Percentiles rank a stretch among this genome's conserved stretches.
Conservation (phyloP, 345 rosid species). For the Murraya paniculata region DNA sequence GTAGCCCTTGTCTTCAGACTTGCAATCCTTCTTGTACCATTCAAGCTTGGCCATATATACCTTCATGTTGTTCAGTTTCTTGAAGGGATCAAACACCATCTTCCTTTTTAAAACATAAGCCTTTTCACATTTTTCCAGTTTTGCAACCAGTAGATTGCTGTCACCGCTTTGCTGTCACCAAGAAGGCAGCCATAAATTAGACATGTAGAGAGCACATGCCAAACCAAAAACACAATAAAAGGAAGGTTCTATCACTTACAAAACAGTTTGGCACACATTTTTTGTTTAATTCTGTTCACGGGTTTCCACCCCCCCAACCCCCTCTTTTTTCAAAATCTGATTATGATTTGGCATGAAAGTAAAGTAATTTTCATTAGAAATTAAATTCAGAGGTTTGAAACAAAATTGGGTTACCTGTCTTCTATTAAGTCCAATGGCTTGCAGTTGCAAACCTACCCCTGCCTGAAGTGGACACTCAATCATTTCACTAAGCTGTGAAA, state of each 20-base stretch:
- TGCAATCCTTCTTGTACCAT: constrained; percentile 55
- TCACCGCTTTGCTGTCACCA: constrained; percentile 14
- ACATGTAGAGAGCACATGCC: background rate
- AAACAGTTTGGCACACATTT: background rate
- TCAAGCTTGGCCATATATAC: constrained; percentile 43
- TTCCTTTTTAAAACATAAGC: constrained; percentile 8
- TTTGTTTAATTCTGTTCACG: background rate
- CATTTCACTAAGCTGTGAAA: background rate
- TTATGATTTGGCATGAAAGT: background rate
- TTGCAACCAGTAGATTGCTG: constrained; percentile 4
- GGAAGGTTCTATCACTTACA: background rate
- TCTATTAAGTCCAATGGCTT: constrained; percentile 29
- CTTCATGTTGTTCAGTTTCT: constrained; percentile 42
- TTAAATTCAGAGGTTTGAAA: background rate
- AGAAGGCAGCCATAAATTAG: background rate
- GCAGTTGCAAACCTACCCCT: constrained; percentile 27
- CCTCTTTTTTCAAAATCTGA: too few relatives aligned
- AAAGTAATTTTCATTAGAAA: background rate
- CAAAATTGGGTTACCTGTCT: constrained; percentile 25
- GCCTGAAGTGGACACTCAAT: constrained; percentile 9
- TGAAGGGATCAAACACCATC: constrained; percentile 17
- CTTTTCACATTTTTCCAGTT: constrained; percentile 28
- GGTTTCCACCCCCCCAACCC: too few relatives aligned
- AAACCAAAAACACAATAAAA: background rate
- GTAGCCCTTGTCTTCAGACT: constrained; percentile 37